Evolutionary conservation across 768 basidiomycete species (phyloP), one percentile per base, ranked within the genome.

Genomic region (Suillus discolor): DNA sequence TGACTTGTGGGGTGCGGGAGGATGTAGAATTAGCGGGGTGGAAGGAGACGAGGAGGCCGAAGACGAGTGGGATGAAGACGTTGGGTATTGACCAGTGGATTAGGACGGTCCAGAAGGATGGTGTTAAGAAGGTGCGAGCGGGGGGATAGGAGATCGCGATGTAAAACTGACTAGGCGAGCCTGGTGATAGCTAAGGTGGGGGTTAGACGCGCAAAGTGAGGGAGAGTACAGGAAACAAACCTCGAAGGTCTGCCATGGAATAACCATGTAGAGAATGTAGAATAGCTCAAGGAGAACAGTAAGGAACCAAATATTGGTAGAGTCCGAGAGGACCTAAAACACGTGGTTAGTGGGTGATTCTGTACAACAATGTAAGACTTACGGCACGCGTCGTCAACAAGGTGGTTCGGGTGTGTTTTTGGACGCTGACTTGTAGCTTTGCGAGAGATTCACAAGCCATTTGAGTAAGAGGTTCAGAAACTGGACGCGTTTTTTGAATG

Each of bases 41-140:
- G 79, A 91, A 91, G 12, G 89, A 89, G 69, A 91, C 84, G 47
- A 91, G 68, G 45, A 79, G 80, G 1, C 89, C 90, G 36, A 85
- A 73, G 23, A 89, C 62, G 20, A 79, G 75, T 16, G 90, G 90
- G n/a, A 89, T 69, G 49, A 91, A 62, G 41, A 91, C 66, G 16
- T 88, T 81, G 4, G 90, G 89, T 49, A 90, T 70, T 36, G 80
- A 79, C 89, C 90, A 91, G 69, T 89, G 86, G 8, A 85, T 67
- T 13, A 91, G 74, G 45, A 85, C 82, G 38, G 77, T 74, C 84
- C 85, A 87, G 64, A 89, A 85, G 3, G 80, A 79, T 18, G 71
- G 70, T 12, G 81, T 80, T 61, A 79, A 78, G 74, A 89, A 82
- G 13, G 79, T 79, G 53, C 66, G 65, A 9, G 78, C 66, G 0